Evolutionary conservation across 2,329 filamentous ascomycete genomes (phyloP).

Genomic region (Colletotrichum tanaceti): DNA sequence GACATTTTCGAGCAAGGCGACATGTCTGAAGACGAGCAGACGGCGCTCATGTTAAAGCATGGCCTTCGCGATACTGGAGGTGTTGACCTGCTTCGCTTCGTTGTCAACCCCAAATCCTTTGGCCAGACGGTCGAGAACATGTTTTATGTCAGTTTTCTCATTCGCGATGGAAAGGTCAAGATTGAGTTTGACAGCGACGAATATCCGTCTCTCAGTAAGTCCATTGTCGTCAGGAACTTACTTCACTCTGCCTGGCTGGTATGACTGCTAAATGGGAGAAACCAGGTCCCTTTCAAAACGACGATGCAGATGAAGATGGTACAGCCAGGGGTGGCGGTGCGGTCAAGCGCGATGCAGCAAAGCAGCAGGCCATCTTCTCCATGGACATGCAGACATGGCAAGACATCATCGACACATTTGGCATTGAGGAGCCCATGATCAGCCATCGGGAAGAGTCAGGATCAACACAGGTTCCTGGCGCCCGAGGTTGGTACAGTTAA

Average conservation of each 20-base stretch:
- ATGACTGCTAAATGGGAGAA: slow-evolving; percentile 38
- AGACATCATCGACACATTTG: slow-evolving; percentile 79
- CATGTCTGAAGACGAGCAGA: slow-evolving; percentile 58
- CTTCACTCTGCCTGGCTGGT: slow-evolving; percentile 38
- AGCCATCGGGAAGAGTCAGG: slow-evolving; percentile 76
- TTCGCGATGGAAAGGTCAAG: slow-evolving; percentile 83
- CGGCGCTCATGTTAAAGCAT: slow-evolving; percentile 70
- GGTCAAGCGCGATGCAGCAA: slow-evolving; percentile 65
- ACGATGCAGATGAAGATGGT: slow-evolving; percentile 60
- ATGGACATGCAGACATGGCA: slow-evolving; percentile 89
- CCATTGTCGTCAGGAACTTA: not conserved
- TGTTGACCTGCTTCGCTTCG: slow-evolving; percentile 85
- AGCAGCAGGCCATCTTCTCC: slow-evolving; percentile 88
- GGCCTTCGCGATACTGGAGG: slow-evolving; percentile 76
- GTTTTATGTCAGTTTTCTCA: slow-evolving; percentile 95
- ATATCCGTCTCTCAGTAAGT: slow-evolving; percentile 84
- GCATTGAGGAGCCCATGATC: slow-evolving; percentile 85
- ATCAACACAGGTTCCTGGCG: slow-evolving; percentile 61
- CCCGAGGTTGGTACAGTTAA: slow-evolving; percentile 75
- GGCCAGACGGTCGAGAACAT: slow-evolving; percentile 96
- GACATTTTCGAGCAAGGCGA: slow-evolving; percentile 54
- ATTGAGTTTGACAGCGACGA: slow-evolving; percentile 79
- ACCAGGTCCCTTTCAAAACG: slow-evolving; percentile 52
- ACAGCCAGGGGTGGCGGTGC: slow-evolving; percentile 60
- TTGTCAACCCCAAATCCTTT: slow-evolving; percentile 89